These are phyloP conservation scores for Allomyces macrogynus DNA, from an alignment of 192 early-diverging fungal species.

Conservation along the genomic window DNA sequence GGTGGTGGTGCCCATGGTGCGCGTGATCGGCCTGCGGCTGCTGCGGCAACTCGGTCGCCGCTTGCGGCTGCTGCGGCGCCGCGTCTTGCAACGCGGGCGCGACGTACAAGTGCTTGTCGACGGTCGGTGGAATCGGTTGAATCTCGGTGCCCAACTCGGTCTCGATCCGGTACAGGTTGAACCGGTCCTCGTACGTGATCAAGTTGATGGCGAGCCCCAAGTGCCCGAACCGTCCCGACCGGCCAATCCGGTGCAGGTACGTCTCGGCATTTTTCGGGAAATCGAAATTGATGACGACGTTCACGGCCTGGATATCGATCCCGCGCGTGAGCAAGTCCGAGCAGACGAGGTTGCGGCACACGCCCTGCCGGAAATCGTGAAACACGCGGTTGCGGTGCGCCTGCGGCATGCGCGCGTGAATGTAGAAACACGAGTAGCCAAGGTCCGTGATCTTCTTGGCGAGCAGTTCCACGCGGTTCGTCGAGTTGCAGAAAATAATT, in stretches of 20 bases:
- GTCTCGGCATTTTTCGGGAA: conserved; percentile 99
- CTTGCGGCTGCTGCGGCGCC: conserved; percentile 28
- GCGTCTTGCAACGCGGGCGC: conserved; percentile 53
- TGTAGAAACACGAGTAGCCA: conserved; percentile 98
- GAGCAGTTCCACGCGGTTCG: conserved; percentile 91
- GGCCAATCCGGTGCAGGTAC: conserved; percentile 94
- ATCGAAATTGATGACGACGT: conserved; percentile 99
- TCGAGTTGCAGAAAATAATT: conserved; percentile 99
- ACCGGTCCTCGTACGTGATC: conserved; percentile 93
- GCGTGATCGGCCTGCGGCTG: not conserved
- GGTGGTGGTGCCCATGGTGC: not conserved
- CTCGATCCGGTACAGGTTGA: conserved; percentile 95
- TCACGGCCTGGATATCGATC: conserved; percentile 99
- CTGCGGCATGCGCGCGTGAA: conserved; percentile 96
- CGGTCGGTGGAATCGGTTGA: conserved; percentile 87
- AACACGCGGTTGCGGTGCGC: conserved; percentile 97
- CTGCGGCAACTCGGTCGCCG: not conserved
- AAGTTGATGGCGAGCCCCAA: conserved; percentile 94
- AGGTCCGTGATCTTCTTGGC: conserved; percentile 99
- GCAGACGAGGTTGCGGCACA: conserved; percentile 92
- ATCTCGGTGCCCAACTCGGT: conserved; percentile 97
- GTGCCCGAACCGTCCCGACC: conserved; percentile 90
- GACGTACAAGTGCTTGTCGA: conserved; percentile 81
- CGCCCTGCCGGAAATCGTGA: conserved; percentile 96
- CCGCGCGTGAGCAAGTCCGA: conserved; percentile 94